These are phyloP conservation scores for Sarocladiaceae sp. DNA, from an alignment of 2,329 filamentous ascomycete species.

Conservation along the genomic window DNA sequence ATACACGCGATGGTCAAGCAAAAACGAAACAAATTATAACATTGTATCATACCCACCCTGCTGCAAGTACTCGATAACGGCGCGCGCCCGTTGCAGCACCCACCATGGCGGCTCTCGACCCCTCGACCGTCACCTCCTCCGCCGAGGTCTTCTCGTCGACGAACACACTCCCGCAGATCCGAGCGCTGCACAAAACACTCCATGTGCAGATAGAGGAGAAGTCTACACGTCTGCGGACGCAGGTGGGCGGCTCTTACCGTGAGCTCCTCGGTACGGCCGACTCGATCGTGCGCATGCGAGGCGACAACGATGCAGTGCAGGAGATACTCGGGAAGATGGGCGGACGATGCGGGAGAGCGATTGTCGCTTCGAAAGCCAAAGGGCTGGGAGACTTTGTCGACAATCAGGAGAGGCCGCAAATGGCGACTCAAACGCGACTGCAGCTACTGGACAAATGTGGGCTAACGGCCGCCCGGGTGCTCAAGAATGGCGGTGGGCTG, in stretches of 20 bases:
- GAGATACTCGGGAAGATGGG: conserved; percentile 65
- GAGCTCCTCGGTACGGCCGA: conserved; percentile 88
- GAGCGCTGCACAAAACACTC: conserved; percentile 54
- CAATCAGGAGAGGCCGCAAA: conserved; percentile 19
- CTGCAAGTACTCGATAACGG: conserved; percentile 7
- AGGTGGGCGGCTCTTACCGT: conserved; percentile 68
- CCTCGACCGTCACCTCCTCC: conserved; percentile 41
- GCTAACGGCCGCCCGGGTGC: conserved; percentile 40
- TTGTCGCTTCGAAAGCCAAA: conserved; percentile 59
- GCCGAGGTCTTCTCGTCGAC: conserved; percentile 48
- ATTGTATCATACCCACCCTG: background rate
- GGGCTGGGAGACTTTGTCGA: conserved; percentile 45
- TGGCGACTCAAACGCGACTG: conserved; percentile 33
- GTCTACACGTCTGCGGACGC: conserved; percentile 53
- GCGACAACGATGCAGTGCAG: conserved; percentile 70
- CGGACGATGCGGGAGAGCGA: conserved; percentile 65
- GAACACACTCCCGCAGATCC: conserved; percentile 57
- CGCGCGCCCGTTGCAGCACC: conserved; percentile 8
- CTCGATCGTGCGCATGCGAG: conserved; percentile 85
- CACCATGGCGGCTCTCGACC: conserved; percentile 39
- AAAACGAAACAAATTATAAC: background rate
- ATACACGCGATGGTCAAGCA: background rate
- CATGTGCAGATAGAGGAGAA: conserved; percentile 57
- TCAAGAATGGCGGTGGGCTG: conserved; percentile 33
- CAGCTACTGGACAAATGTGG: conserved; percentile 44